Evolutionary conservation across 345 rosid species (phyloP), one percentile per base, ranked within the genome.

Genomic region (Laguncularia racemosa): DNA sequence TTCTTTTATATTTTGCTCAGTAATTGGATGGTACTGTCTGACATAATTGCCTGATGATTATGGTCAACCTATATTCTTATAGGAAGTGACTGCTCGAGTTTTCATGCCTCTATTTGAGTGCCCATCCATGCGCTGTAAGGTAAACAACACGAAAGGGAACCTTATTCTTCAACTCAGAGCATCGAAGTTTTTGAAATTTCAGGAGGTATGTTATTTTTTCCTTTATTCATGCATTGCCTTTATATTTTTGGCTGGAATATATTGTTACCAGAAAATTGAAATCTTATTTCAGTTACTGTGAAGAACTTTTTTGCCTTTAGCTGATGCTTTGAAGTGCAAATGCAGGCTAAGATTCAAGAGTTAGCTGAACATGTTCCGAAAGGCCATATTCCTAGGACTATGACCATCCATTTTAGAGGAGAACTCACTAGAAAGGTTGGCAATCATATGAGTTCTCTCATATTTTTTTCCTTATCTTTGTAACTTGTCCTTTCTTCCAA

Each of bases 301-400:
- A 48, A 18, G 21, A 43, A 40, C 21, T 33, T 6, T 40, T 3
- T 60, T 33, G 38, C 56, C 20, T 54, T 53, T 7, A 0, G 46
- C 20, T 60, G 50, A 53, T 59, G 16, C 48, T 48, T 28, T 6
- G 7, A 13, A 14, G 47, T 46, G 11, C 40, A 19, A 56, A 78
- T 75, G 64, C 81, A 93, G 99, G 99, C 99, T 47, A 93, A 93
- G 76, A 82, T 93, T 74, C 99, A 93, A 74, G 99, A 93, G 82
- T 72, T 93, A 78, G 86, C 99, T 17, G 99, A 93, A 70, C 97
- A 93, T 61, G 97, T 93, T 53, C 99, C 99, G 46, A 89, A 89
- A 71, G 96, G 99, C 60, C 99, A 93, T 71, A 93, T 93, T 73
- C 99, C 99, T 1, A 74, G 97, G 65, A 72, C 97, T 43, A 93